Base-by-base conservation (phyloP, 2,329 filamentous ascomycete species). In the Shiraia sp. region DNA sequence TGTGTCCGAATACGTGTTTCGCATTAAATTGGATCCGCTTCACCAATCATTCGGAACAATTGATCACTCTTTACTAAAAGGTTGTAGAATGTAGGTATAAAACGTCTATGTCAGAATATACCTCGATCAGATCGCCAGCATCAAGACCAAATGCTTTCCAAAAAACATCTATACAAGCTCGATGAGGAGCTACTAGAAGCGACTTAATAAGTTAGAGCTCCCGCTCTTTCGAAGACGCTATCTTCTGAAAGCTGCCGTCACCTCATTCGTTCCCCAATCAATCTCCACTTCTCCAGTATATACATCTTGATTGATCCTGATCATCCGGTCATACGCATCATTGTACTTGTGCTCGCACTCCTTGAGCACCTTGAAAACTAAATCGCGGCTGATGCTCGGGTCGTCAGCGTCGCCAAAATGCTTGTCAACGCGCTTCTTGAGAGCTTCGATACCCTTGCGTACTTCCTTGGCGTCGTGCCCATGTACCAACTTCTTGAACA, bases 401-500 rank as follows among this genome's bases (percentile, higher is more conserved):
- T 91, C 87, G 55, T 95, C 90, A 4, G 85, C 87, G 55, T 95
- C 90, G 30, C 90, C 90, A 76, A 97, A 97, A 70, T 97, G 92
- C 74, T 97, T 99, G 72, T 97, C 92, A 1, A 97, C 88, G 35
- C 92, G 82, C 74, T 95, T 96, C 61, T 86, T 86, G 54, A 97
- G 77, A 39, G 88, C 81, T 60, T 96, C 90, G 55, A 96, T 86
- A n/a, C 92, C 91, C 65, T 91, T 90, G 51, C 87, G 82, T 30
- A 96, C 81, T 70, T 96, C 90, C 65, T 88, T 91, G 14, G 78
- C 77, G 68, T 97, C 92, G 68, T 93, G 88, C 31, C 80, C 79
- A 41, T 86, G 79, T 24, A 96, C 77, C 3, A 96, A 75, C 72
- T 96, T 96, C 77, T 91, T 92, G 66, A 93, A 95, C 3, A 87